Base-by-base conservation (phyloP, 2,329 filamentous ascomycete species). In the Botryotinia globosa region DNA sequence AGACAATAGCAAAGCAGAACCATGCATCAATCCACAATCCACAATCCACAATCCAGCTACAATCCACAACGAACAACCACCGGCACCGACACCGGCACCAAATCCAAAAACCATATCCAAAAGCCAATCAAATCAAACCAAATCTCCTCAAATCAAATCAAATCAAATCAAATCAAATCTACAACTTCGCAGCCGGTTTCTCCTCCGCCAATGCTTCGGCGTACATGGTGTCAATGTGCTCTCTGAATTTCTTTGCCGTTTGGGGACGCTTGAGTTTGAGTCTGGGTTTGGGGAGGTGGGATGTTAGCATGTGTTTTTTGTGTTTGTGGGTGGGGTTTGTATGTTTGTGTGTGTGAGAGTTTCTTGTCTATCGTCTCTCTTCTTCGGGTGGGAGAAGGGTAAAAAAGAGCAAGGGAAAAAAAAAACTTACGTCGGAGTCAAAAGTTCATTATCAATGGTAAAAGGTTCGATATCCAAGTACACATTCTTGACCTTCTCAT, bases 381-480 rank as follows among this genome's bases (percentile, higher is more conserved):
- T n/a, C 5, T 6, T 12, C 25, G 25, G 12, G 10, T 10, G 12
- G 45, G 22, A 25, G 8, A 48, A 39, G 37, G 8, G 12, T 1
- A 39, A 39, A 39, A 39, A 8, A 61, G 51, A 45, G 51, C 25
- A 34, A 7, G 37, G 29, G 22, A 51, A 34, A 58, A 7, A 61
- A 44, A 25, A 51, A 59, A 76, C 92, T 89, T 88, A 95, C 92
- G 93, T 97, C 34, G 93, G 93, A 32, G 93, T 96, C 80, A 94
- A 84, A 67, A 98, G 86, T 82, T 97, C 92, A 80, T 99, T 99
- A 68, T 97, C 94, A 76, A 98, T 90, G 1, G 90, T 93, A 79
- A 99, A 98, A 2, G 96, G 96, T 74, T 99, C 96, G 22, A 98
- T 78, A 78, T 92, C 90, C 77, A 99, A 83, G 75, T 91, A 83